These are phyloP conservation scores for Termitomyces heimii DNA, from an alignment of 768 basidiomycete genomes.

Conservation along the genomic window DNA sequence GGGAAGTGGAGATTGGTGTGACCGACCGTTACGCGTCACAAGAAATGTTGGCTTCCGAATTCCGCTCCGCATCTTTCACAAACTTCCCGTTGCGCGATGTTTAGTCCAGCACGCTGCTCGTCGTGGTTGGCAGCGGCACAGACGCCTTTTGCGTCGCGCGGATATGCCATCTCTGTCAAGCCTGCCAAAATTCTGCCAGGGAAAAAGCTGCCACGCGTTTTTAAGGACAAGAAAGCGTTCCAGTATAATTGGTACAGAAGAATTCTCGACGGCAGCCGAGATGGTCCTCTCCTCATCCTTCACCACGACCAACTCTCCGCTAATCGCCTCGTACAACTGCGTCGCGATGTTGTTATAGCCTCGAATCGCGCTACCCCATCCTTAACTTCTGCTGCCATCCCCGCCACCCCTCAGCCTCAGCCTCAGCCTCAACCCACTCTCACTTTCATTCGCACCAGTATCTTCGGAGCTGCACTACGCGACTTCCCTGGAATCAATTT, in stretches of 20 bases:
- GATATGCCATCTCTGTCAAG: slow-evolving; percentile 54
- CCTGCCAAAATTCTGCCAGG: slow-evolving; percentile 45
- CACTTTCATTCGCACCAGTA: slow-evolving; percentile 68
- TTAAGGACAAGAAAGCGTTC: slow-evolving; percentile 73
- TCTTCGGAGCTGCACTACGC: slow-evolving; percentile 75
- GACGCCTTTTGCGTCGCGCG: slow-evolving; percentile 28
- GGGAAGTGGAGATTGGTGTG: background rate
- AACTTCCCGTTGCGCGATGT: slow-evolving; percentile 9
- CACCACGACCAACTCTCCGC: slow-evolving; percentile 73
- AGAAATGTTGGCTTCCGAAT: slow-evolving; percentile 14
- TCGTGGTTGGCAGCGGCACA: slow-evolving; percentile 13
- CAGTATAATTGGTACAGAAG: slow-evolving; percentile 76
- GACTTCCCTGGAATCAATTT: slow-evolving; percentile 49
- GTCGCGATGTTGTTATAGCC: slow-evolving; percentile 60
- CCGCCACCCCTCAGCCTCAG: slow-evolving; percentile 18
- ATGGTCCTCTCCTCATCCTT: slow-evolving; percentile 70
- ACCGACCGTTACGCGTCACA: slow-evolving; percentile 13
- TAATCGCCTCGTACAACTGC: slow-evolving; percentile 58
- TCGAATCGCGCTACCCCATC: slow-evolving; percentile 39
- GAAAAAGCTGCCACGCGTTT: slow-evolving; percentile 58
- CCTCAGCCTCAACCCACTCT: slow-evolving; percentile 40
- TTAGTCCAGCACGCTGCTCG: slow-evolving; percentile 23
- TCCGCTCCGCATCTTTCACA: slow-evolving; percentile 7
- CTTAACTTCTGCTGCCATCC: slow-evolving; percentile 23
- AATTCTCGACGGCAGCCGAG: slow-evolving; percentile 53